Conservation (phyloP, 768 basidiomycete species). For the Collybia nuda region DNA sequence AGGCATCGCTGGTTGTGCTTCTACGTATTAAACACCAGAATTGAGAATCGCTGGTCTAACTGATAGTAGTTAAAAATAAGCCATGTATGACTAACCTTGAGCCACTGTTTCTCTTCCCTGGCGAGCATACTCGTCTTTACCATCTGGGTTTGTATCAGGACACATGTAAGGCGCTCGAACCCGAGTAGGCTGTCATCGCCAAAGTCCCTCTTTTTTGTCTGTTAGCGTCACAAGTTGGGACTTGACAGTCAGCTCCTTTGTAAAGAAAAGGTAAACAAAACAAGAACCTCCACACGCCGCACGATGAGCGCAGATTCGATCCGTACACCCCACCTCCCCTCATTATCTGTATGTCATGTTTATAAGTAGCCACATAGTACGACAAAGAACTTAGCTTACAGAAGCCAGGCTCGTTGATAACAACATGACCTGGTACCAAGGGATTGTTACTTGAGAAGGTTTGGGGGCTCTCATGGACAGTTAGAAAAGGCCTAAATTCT, state of each 20-base stretch:
- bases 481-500: too few species aligned
- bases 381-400: too few species aligned
- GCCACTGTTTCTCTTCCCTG: constrained; percentile 87
- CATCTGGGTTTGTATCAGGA: constrained; percentile 91
- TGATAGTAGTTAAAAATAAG: too few species aligned
- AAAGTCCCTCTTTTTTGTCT: constrained; percentile 74
- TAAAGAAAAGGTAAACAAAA: not conserved
- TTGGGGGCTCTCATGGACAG: too few species aligned
- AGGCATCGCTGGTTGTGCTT: too few species aligned
- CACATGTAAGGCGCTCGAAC: constrained; percentile 90
- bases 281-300: constrained; percentile 51
- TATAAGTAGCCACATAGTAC: too few species aligned
- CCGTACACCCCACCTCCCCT: constrained; percentile 84
- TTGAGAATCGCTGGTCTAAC: too few species aligned
- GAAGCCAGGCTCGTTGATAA: too few species aligned
- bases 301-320: constrained; percentile 88
- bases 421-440: too few species aligned
- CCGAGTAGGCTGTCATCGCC: constrained; percentile 81
- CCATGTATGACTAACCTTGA: constrained; percentile 58
- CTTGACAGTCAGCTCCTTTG: not conserved
- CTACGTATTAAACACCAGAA: too few species aligned
- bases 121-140: constrained; percentile 83
- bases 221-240: not conserved
- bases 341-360: constrained; percentile 49
- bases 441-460: too few species aligned